Evolutionary conservation across 2,329 filamentous ascomycete genomes (phyloP).

Genomic region (Plectosphaerella sp.): DNA sequence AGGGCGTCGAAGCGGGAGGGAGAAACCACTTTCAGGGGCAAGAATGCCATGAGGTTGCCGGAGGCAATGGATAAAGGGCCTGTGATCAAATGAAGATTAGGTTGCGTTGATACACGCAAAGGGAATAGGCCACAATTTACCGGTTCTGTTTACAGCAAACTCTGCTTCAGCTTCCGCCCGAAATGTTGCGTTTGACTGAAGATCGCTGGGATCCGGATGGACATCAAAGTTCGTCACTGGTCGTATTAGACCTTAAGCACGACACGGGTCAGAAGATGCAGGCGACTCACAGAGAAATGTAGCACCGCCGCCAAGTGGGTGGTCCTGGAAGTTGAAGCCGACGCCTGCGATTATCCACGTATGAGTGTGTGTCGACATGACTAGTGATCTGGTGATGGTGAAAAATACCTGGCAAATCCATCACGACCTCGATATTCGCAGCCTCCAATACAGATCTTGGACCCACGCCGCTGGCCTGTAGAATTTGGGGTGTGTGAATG

Average conservation of each 20-base stretch:
- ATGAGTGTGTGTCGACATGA: no score
- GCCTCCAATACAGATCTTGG: slow-evolving; percentile 23
- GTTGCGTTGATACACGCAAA: neutral
- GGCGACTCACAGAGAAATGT: slow-evolving; percentile 9
- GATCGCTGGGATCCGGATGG: slow-evolving; percentile 12
- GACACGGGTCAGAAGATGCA: neutral
- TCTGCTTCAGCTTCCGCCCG: slow-evolving; percentile 8
- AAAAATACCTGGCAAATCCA: slow-evolving; percentile 49
- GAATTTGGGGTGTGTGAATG: slow-evolving; percentile 36
- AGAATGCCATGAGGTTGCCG: slow-evolving; percentile 12
- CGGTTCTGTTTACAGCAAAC: slow-evolving; percentile 9
- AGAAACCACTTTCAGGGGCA: slow-evolving; percentile 13
- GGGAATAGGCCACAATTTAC: neutral
- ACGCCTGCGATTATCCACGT: slow-evolving; percentile 9
- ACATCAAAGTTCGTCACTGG: slow-evolving; percentile 13
- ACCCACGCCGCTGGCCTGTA: slow-evolving; percentile 38
- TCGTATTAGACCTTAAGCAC: neutral
- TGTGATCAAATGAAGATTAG: neutral
- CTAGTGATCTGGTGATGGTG: slow-evolving; percentile 12
- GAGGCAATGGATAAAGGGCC: slow-evolving; percentile 14
- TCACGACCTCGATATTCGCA: slow-evolving; percentile 44
- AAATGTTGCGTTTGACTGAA: slow-evolving; percentile 9
- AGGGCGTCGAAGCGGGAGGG: slow-evolving; percentile 13
- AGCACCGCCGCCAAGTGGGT: slow-evolving; percentile 17
- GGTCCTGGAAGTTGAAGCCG: slow-evolving; percentile 29